phyloP scores from a whole-genome alignment of 176 grass and related monocot species.

The Aegilops tauschii region DNA sequence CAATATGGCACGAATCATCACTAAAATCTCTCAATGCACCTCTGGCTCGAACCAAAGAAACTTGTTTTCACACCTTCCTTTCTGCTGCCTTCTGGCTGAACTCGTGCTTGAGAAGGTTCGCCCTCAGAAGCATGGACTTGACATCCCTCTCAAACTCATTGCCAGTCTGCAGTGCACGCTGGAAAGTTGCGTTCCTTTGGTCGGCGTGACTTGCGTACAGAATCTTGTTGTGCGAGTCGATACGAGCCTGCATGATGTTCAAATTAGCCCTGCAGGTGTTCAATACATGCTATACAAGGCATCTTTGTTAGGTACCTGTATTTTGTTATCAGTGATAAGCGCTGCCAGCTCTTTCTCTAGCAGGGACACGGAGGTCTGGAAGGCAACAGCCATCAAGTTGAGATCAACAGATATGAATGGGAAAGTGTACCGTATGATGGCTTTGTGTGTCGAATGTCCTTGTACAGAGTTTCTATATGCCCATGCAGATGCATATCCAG shows the following conservation, averaged over 20 bases:
- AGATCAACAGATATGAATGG: conserved; percentile 98
- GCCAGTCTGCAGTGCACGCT: conserved; percentile 71
- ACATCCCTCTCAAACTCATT: conserved; percentile 81
- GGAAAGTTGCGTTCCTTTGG: conserved; percentile 73
- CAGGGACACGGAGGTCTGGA: conserved; percentile 48
- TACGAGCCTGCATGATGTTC: conserved; percentile 56
- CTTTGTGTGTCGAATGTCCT: conserved; percentile 85
- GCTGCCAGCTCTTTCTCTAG: conserved; percentile 87
- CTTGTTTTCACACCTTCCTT: conserved; percentile 21
- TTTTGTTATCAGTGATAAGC: conserved; percentile 63
- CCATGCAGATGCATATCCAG: conserved; percentile 45
- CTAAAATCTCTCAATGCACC: conserved; percentile 1
- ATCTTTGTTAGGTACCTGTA: conserved; percentile 33
- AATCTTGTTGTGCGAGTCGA: conserved; percentile 94
- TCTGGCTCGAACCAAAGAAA: not conserved
- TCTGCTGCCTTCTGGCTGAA: conserved; percentile 42
- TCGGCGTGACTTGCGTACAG: conserved; percentile 42
- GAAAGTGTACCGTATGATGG: conserved; percentile 87
- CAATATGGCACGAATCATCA: not conserved
- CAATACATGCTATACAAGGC: not conserved
- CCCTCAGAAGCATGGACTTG: conserved; percentile 73
- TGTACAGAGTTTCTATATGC: conserved; percentile 59
- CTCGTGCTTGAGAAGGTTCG: conserved; percentile 91
- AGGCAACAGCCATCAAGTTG: conserved; percentile 79
- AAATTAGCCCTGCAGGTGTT: not conserved